These are phyloP conservation scores for Floccularia luteovirens DNA, from an alignment of 768 basidiomycete species.

Conservation along the genomic window DNA sequence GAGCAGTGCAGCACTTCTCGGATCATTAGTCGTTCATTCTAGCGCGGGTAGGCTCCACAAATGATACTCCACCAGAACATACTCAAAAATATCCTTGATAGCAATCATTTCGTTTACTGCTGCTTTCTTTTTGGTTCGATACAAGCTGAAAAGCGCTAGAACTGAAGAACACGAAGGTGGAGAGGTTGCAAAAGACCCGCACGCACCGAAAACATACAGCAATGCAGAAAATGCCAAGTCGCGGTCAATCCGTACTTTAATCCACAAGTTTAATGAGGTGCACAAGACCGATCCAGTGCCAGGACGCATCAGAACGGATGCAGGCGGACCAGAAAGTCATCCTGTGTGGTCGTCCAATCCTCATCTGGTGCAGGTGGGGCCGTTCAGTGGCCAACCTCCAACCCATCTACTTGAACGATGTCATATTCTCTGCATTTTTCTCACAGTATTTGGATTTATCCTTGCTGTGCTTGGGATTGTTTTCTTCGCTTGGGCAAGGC, in stretches of 20 bases:
- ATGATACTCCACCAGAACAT: no score
- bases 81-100: conserved; percentile 1
- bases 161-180: conserved; percentile 35
- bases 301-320: conserved; percentile 6
- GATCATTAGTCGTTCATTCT: conserved; percentile 46
- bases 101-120: conserved; percentile 40
- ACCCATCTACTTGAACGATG: conserved; percentile 40
- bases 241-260: no score
- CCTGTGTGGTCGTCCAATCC: conserved; percentile 37
- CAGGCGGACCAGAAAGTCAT: conserved; percentile 4
- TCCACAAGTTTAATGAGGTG: background rate
- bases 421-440: conserved; percentile 39
- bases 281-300: conserved; percentile 11
- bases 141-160: conserved; percentile 46
- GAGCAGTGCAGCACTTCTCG: conserved; percentile 39
- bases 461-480: conserved; percentile 43
- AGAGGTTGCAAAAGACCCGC: conserved; percentile 4
- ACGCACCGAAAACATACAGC: background rate
- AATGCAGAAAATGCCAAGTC: no score
- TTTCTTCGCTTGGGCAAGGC: conserved; percentile 41
- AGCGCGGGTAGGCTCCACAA: conserved; percentile 37
- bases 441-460: conserved; percentile 40
- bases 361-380: conserved; percentile 44
- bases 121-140: conserved; percentile 48
- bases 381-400: conserved; percentile 30